A percentile compares a stretch with the other conserved stretches of the same genome.
phyloP scores from a whole-genome alignment of 768 basidiomycete species.

The Termitomyces sp. region DNA sequence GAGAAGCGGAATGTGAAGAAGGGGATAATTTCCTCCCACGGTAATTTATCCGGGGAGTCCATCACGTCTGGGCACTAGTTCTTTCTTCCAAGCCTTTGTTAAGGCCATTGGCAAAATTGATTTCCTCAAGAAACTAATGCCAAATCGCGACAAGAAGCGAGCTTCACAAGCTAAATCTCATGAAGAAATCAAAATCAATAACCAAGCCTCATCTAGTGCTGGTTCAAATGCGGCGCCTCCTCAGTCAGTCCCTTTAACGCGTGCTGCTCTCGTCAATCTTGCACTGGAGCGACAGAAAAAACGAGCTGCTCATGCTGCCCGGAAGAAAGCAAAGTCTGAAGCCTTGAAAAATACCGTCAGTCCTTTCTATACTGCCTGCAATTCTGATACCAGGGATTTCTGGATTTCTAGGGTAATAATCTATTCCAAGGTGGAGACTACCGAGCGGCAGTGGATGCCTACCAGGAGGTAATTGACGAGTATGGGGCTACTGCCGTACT shows the following conservation, averaged over 20 bases:
- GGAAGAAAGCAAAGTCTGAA: slow-evolving; percentile 1
- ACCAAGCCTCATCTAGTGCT: not conserved
- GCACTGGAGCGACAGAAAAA: slow-evolving; percentile 4
- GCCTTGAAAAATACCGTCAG: slow-evolving; percentile 8
- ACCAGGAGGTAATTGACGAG: slow-evolving; percentile 22
- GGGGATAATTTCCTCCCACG: not conserved
- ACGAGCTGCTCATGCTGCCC: slow-evolving; percentile 2
- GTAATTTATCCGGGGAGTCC: not conserved
- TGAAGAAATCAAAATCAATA: not conserved
- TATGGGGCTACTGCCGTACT: slow-evolving; percentile 28
- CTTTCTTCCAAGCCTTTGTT: not conserved
- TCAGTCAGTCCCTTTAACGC: not conserved
- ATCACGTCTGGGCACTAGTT: not conserved
- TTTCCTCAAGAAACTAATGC: not conserved
- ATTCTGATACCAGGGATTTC: not conserved
- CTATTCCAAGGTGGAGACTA: slow-evolving; percentile 26
- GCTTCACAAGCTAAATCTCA: not conserved
- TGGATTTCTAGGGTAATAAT: slow-evolving; percentile 28
- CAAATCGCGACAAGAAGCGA: slow-evolving; percentile 3
- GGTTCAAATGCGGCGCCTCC: not conserved
- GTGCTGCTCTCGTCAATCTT: slow-evolving; percentile 4
- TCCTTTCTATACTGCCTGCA: not conserved
- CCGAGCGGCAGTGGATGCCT: slow-evolving; percentile 21
- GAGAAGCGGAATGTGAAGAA: not conserved
- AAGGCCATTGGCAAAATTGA: not conserved